Conservation (phyloP, 257 asterid genomes). For the Forsythia viridissima region DNA sequence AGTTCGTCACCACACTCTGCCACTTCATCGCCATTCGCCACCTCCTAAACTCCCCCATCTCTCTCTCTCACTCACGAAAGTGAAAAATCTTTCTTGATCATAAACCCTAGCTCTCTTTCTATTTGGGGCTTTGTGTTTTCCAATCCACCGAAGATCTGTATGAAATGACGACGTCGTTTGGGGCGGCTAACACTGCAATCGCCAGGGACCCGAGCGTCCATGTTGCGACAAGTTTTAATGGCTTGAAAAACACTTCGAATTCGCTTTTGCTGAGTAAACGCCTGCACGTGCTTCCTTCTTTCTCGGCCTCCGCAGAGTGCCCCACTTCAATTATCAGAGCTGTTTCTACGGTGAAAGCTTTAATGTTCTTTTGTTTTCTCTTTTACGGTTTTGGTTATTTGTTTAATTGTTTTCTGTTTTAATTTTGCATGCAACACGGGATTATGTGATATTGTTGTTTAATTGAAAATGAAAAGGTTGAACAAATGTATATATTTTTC, state of each 20-base stretch:
- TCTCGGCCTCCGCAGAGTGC: slow-evolving; percentile 29
- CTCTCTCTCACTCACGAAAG: not conserved
- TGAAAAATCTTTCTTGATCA: not conserved
- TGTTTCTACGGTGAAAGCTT: slow-evolving; percentile 60
- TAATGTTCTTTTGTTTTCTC: not conserved
- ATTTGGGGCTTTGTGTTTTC: not conserved
- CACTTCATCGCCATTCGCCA: not conserved
- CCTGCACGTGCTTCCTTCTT: slow-evolving; percentile 7
- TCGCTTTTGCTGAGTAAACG: slow-evolving; percentile 39
- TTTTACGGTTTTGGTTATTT: not conserved
- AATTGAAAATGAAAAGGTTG: not conserved
- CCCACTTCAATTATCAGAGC: slow-evolving; percentile 57
- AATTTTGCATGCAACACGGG: not conserved
- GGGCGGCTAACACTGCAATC: slow-evolving; percentile 25
- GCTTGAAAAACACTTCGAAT: slow-evolving; percentile 36
- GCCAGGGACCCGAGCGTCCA: slow-evolving; percentile 27
- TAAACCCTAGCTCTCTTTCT: not conserved
- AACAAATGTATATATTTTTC: not conserved
- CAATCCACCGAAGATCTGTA: not conserved
- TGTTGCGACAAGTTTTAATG: slow-evolving; percentile 27
- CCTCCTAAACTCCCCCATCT: not conserved
- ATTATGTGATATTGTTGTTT: not conserved
- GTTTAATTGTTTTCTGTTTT: not conserved
- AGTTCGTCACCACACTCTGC: not conserved
- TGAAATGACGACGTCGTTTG: slow-evolving; percentile 45